phyloP scores from a whole-genome alignment of 306 rosid genomes.

The Abrus pulchellus region DNA sequence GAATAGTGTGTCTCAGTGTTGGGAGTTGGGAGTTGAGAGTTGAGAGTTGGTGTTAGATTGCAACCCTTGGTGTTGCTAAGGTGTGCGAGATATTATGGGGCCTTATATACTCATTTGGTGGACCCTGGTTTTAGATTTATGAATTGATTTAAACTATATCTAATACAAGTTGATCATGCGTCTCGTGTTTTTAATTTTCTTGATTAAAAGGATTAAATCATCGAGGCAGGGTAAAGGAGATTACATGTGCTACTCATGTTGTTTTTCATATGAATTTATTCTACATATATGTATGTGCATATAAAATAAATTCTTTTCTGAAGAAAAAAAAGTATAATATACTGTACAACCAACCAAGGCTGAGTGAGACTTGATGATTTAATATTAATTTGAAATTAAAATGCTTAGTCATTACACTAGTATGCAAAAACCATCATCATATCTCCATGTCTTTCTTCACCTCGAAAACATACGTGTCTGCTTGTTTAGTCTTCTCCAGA shows the following conservation, averaged over 20 bases:
- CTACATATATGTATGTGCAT: too few relatives aligned
- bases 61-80: conserved; percentile 26
- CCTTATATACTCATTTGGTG: conserved; percentile 40
- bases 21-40: not conserved
- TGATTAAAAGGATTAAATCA: not conserved
- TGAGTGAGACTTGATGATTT: too few relatives aligned
- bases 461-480: not conserved
- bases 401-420: too few relatives aligned
- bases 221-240: not conserved
- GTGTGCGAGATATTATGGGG: conserved; percentile 5
- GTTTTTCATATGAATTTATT: too few relatives aligned
- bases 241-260: not conserved
- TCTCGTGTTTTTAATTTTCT: not conserved
- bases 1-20: not conserved
- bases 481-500: not conserved
- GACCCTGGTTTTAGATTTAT: not conserved
- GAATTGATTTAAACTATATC: not conserved
- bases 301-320: not conserved
- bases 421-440: too few relatives aligned
- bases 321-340: not conserved
- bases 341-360: too few relatives aligned
- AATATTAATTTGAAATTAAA: too few relatives aligned
- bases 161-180: not conserved
- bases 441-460: not conserved
- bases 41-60: not conserved